Conservation (phyloP, 352 stramenopile species). For the Phytophthora lateralis region DNA sequence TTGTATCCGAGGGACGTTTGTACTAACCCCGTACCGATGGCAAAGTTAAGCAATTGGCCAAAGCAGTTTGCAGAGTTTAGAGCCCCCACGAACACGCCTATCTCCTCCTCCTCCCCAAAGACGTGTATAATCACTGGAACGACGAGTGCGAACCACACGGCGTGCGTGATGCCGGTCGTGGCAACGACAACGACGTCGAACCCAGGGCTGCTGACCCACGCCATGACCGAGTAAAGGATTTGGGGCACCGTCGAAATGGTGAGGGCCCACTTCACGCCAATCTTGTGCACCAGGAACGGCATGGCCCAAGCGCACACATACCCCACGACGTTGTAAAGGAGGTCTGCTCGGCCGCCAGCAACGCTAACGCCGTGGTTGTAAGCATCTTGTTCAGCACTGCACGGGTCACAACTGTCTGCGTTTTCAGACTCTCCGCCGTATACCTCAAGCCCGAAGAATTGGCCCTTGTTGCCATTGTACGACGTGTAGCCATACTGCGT, state of each 20-base stretch:
- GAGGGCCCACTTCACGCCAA: conserved; percentile 48
- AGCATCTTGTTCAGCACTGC: conserved; percentile 33
- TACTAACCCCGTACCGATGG: conserved; percentile 33
- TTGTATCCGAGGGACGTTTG: conserved; percentile 44
- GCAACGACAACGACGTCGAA: conserved; percentile 41
- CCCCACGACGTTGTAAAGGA: conserved; percentile 45
- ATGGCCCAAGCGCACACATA: conserved; percentile 48
- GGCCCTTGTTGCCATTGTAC: conserved; percentile 67
- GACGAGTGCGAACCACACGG: conserved; percentile 45
- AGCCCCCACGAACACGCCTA: conserved; percentile 50
- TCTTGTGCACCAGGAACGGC: conserved; percentile 41
- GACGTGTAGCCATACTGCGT: conserved; percentile 51
- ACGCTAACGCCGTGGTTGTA: conserved; percentile 52
- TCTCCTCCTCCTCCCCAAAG: conserved; percentile 40
- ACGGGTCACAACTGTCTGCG: conserved; percentile 45
- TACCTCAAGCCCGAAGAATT: conserved; percentile 66
- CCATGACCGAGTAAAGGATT: conserved; percentile 38
- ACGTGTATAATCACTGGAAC: conserved; percentile 56
- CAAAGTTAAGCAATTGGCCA: conserved; percentile 45
- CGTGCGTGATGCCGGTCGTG: conserved; percentile 40
- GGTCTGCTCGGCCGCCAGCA: conserved; percentile 44
- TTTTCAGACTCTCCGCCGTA: conserved; percentile 38
- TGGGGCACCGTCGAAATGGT: conserved; percentile 40
- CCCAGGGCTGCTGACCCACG: conserved; percentile 27
- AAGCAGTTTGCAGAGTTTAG: conserved; percentile 61